Base-by-base conservation (phyloP, 768 basidiomycete species). In the Tricholoma bakamatsutake region DNA sequence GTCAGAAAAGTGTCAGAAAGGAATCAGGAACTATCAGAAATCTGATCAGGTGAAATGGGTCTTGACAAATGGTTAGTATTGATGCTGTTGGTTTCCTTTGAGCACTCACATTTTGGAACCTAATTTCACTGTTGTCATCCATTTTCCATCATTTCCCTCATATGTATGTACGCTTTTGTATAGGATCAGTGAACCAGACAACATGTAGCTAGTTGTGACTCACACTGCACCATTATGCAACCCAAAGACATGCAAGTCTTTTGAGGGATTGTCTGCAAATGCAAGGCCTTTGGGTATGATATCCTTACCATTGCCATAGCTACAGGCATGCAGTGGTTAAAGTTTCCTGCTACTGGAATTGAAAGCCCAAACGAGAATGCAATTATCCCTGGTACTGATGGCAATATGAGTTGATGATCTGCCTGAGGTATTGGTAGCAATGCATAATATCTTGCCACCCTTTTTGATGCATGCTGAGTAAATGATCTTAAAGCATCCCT, bases 31-130 rank as follows among this genome's bases (percentile, higher is more conserved):
- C n/a, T n/a, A n/a, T n/a, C n/a, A n/a, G n/a, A n/a, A n/a, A n/a
- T n/a, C n/a, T n/a, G n/a, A n/a, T n/a, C n/a, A n/a, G n/a, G n/a
- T n/a, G n/a, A n/a, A n/a, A n/a, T n/a, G n/a, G n/a, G n/a, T n/a
- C n/a, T n/a, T n/a, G n/a, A n/a, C n/a, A n/a, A n/a, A 15, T 59
- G 35, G 12, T 51, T 18, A 49, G 53, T 42, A 13, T 62, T 27
- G 18, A 24, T 43, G 18, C 34, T 43, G 18, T 11, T 43, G 42
- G 5, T 43, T 43, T 42, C 40, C n/a, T 42, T 42, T 9, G 18
- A 46, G 3, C 45, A 46, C 45, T 46, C 45, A 46, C 45, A 46
- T 46, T 46, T 46, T 46, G 28, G 45, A 46, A 46, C 45, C 45
- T 27, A 46, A 46, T 46, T 46, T 46, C 4, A 46, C 27, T n/a